Base-by-base conservation (phyloP, 2,329 filamentous ascomycete species). In the Thelonectria blattea region DNA sequence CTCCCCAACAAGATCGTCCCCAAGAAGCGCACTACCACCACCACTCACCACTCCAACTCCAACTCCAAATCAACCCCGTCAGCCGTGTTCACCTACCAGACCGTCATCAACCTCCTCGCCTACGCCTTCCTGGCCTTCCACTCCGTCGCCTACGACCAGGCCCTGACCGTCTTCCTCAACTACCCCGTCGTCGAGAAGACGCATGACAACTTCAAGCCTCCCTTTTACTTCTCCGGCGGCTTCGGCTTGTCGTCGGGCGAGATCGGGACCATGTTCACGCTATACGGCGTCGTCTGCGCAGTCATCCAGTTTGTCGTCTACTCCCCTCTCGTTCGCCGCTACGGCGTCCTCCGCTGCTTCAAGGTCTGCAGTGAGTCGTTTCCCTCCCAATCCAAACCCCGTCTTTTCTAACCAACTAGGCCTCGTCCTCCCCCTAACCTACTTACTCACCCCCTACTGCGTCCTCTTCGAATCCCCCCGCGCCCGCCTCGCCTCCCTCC, bases 151-250 rank as follows among this genome's bases (percentile, higher is more conserved):
- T 97, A 88, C 72, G 94, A 98, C 75, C 93, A 96, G 72, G 82
- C 94, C 2, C 85, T 98, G 1, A 91, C 93, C 3, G 92, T 97
- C 1, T 96, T 96, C 74, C 84, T 97, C 70, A 91, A 96, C 76
- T 90, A 92, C 65, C 89, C 90, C 0, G 72, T 81, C 5, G 76
- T 84, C 34, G 76, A 84, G 48, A 83, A 85, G 58, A 85, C 86
- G 0, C 78, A 83, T 0, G 79, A 87, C 11, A 86, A 86, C 69
- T 85, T 81, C 0, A 78, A 81, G 2, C 82, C 92, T 0, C 93
- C 93, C 0, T 89, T 97, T 70, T 90, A 91, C 70, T 97, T 97
- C 71, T 83, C 85, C 2, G 89, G 92, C 39, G 93, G 93, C 0
- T 96, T 96, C 71, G 92, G 92, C 1, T 74, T 87, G 70, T 81